phyloP scores from a whole-genome alignment of 1,284 basidiomycete species.

The Ustilago sp. region DNA sequence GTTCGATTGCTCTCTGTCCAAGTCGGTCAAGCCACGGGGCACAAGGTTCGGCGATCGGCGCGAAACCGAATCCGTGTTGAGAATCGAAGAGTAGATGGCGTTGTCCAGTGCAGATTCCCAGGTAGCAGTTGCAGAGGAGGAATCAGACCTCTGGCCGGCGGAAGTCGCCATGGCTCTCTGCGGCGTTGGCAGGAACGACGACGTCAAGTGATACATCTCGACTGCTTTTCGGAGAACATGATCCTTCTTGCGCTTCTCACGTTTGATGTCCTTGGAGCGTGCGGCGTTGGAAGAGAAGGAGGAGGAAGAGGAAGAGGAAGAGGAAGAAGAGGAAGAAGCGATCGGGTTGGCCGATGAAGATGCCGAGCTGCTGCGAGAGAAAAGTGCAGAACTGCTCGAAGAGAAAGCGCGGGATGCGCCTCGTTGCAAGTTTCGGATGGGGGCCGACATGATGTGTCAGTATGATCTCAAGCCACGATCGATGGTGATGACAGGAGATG shows the following conservation, averaged over 20 bases:
- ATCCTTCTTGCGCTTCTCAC: constrained; percentile 45
- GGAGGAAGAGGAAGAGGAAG: constrained; percentile 32
- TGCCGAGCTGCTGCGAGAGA: constrained; percentile 16
- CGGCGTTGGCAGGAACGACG: constrained; percentile 61
- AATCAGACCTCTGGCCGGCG: constrained; percentile 7
- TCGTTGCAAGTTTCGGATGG: constrained; percentile 41
- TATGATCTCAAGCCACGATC: not conserved
- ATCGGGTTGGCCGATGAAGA: constrained; percentile 36
- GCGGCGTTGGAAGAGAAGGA: constrained; percentile 23
- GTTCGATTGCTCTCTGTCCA: constrained; percentile 31
- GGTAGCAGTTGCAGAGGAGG: constrained; percentile 10
- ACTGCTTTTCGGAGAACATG: constrained; percentile 60
- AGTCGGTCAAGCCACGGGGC: constrained; percentile 38
- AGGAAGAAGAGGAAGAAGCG: constrained; percentile 25
- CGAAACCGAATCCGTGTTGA: constrained; percentile 41
- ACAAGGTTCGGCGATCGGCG: constrained; percentile 44
- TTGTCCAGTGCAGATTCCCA: constrained; percentile 46
- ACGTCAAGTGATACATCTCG: constrained; percentile 65
- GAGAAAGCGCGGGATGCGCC: constrained; percentile 35
- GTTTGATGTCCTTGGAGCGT: constrained; percentile 26
- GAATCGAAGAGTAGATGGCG: constrained; percentile 47
- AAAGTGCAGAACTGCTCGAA: constrained; percentile 19
- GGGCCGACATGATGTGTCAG: constrained; percentile 31
- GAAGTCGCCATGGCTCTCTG: constrained; percentile 17
- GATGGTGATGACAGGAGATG: not conserved